These are phyloP conservation scores for Toxoplasma gondii DNA, from an alignment of 169 alveolate genomes.

Conservation along the genomic window DNA sequence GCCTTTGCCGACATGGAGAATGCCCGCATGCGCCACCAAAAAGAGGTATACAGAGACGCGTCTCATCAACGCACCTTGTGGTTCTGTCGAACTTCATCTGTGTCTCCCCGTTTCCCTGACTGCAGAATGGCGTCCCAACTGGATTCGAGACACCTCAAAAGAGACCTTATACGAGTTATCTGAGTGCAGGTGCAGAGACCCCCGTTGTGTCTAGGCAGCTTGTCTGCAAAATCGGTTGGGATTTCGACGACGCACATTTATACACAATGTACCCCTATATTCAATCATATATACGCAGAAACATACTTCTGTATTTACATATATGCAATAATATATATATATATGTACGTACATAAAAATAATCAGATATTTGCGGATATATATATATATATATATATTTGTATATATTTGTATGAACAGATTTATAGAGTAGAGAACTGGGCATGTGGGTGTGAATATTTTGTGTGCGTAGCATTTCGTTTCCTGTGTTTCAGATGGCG, in stretches of 20 bases:
- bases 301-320: too few relatives aligned
- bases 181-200: background rate
- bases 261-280: too few relatives aligned
- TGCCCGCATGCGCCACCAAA: constrained; percentile 27
- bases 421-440: background rate
- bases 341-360: background rate
- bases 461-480: background rate
- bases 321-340: background rate
- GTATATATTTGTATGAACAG: background rate
- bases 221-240: too few relatives aligned
- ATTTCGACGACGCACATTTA: too few relatives aligned
- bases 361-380: background rate
- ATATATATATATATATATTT: background rate
- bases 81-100: background rate
- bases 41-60: background rate
- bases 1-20: constrained; percentile 39
- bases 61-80: background rate
- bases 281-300: too few relatives aligned
- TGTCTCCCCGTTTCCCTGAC: background rate
- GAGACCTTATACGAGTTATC: too few relatives aligned
- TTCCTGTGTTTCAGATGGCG: constrained; percentile 74
- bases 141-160: background rate
- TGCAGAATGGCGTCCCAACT: too few relatives aligned
- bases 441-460: too few relatives aligned
- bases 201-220: too few relatives aligned